Evolutionary conservation across 2,329 filamentous ascomycete species (phyloP), one percentile per base, ranked within the genome.

Genomic region (Aspergillus unguis): DNA sequence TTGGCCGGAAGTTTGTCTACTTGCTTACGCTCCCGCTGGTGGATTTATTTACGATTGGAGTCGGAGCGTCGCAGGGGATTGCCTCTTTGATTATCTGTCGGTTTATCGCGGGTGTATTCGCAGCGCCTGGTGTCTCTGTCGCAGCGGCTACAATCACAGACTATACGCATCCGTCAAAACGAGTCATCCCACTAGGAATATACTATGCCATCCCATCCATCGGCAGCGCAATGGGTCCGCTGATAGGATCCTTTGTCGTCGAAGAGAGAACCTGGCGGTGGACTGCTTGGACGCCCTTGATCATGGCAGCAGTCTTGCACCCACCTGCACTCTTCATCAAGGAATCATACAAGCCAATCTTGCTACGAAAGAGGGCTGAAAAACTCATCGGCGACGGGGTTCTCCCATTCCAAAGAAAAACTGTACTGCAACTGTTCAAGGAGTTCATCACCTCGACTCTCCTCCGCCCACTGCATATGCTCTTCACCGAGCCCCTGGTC

Each of bases 101-200:
- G 10, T 89, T 92, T 73, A 88, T 91, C 61, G 88, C 88, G 44
- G 86, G 88, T 0, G 66, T 86, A 66, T 87, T 87, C 83, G 85
- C 55, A 3, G 53, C 60, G 2, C 58, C 57, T 1, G 54, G 54
- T 2, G 71, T 90, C 38, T 80, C 88, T 59, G 78, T 88, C 64
- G 85, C 86, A 48, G 85, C 83, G 3, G 86, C 85, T 53, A 83
- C 88, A 48, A 88, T 88, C 70, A 84, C 83, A 25, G 86, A 90
- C 69, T 61, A 57, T 41, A 59, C 55, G 2, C 23, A 33, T 0
- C 53, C 54, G 0, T 29, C 37, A 0, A 6, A 56, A 1, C 31
- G 60, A 10, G 55, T 52, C 10, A 33, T 62, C 6, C 53, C 54
- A 0, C 49, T 62, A 5, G 53, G 51, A 5, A 49, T 54, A 2